Evolutionary conservation across 495 filamentous ascomycete genomes (phyloP).

Genomic region (Halenospora varia): DNA sequence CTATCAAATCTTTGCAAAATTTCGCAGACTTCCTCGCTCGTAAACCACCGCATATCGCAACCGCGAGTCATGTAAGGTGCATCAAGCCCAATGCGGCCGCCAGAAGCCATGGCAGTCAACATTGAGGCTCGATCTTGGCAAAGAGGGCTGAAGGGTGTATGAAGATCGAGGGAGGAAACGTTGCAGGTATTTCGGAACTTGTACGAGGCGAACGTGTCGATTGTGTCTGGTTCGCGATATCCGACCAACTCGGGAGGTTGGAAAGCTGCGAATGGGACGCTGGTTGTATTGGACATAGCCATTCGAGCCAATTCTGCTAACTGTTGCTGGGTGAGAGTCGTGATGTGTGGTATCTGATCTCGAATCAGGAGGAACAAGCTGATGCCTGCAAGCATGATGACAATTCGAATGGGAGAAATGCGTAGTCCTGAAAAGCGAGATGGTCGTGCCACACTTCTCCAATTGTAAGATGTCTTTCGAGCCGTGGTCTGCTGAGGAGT

Average conservation of each 20-base stretch:
- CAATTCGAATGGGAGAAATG: conserved; percentile 3
- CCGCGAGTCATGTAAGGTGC: conserved; percentile 44
- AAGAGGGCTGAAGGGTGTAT: conserved; percentile 39
- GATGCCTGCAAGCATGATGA: background rate
- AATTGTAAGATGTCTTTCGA: conserved; percentile 5
- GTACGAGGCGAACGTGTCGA: conserved; percentile 34
- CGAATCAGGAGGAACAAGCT: conserved; percentile 1
- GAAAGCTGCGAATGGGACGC: conserved; percentile 30
- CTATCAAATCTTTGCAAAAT: conserved; percentile 45
- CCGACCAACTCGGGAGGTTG: conserved; percentile 31
- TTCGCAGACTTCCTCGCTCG: conserved; percentile 45
- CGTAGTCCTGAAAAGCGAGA: conserved; percentile 5
- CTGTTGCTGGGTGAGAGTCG: too few relatives aligned
- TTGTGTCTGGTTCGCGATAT: conserved; percentile 32
- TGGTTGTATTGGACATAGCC: conserved; percentile 17
- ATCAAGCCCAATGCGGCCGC: conserved; percentile 45
- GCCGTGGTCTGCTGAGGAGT: too few relatives aligned
- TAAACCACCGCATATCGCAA: conserved; percentile 46
- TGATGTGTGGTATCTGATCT: background rate
- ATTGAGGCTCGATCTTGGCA: conserved; percentile 37
- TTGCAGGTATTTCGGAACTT: conserved; percentile 41
- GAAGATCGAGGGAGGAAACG: conserved; percentile 45
- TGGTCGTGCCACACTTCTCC: conserved; percentile 7
- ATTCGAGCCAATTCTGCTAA: too few relatives aligned
- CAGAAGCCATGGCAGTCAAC: conserved; percentile 46